These are phyloP conservation scores for Sporodiniella umbellata DNA, from an alignment of 371 early-diverging fungal species.

Conservation along the genomic window DNA sequence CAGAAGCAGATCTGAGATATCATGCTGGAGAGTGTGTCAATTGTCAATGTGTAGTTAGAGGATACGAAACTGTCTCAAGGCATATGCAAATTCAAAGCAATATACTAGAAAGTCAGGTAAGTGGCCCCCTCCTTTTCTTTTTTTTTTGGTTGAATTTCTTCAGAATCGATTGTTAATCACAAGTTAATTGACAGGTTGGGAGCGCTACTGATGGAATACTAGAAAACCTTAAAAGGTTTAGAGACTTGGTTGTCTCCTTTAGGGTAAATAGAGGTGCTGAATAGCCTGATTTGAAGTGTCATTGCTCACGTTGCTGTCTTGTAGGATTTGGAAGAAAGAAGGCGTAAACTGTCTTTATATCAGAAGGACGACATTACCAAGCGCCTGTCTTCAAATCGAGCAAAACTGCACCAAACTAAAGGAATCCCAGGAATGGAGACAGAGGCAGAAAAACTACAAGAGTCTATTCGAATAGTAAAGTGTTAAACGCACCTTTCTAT, in stretches of 20 bases:
- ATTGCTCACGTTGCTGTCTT: no score
- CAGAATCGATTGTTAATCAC: no score
- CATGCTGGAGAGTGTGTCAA: constrained; percentile 57
- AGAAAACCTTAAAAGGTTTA: constrained; percentile 67
- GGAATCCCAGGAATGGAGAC: constrained; percentile 47
- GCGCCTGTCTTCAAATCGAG: constrained; percentile 25
- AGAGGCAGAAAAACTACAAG: constrained; percentile 37
- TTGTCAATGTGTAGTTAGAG: constrained; percentile 58
- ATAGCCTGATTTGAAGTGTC: constrained; percentile 1
- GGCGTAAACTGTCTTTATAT: constrained; percentile 26
- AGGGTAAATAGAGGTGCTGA: constrained; percentile 34
- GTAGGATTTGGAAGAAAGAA: constrained; percentile 35
- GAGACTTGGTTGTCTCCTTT: constrained; percentile 66
- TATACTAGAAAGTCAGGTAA: constrained; percentile 57
- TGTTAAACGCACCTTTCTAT: constrained; percentile 29
- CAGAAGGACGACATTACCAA: constrained; percentile 38
- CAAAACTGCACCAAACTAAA: constrained; percentile 38
- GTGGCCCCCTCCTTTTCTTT: no score
- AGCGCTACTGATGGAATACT: constrained; percentile 48
- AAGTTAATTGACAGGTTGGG: no score
- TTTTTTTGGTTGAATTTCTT: no score
- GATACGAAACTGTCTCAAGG: constrained; percentile 57
- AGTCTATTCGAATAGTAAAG: constrained; percentile 33
- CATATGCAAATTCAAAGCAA: constrained; percentile 54
- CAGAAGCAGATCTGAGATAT: constrained; percentile 63